Conservation (phyloP, 2,329 filamentous ascomycete species). For the Penicillium sp. region DNA sequence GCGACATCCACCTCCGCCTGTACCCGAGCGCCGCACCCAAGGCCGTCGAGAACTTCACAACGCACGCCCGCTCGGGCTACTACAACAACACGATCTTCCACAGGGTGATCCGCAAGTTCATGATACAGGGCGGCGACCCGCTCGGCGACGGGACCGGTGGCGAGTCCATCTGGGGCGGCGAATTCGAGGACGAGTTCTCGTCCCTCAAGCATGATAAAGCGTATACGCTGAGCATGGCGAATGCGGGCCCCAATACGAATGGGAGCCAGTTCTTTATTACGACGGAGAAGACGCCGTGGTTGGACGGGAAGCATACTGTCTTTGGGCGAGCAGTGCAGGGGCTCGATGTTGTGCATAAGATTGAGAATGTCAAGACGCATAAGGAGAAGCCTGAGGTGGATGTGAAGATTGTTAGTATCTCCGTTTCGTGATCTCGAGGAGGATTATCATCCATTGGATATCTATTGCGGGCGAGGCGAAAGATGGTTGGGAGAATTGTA, state of each 20-base stretch:
- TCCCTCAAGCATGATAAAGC: slow-evolving; percentile 91
- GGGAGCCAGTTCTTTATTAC: slow-evolving; percentile 98
- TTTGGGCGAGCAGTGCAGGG: slow-evolving; percentile 91
- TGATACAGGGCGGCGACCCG: slow-evolving; percentile 89
- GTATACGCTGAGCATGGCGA: slow-evolving; percentile 97
- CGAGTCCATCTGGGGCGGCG: slow-evolving; percentile 89
- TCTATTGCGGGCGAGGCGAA: neutral
- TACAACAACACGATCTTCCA: slow-evolving; percentile 99
- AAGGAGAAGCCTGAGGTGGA: slow-evolving; percentile 96
- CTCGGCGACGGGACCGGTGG: slow-evolving; percentile 88
- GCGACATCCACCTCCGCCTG: slow-evolving; percentile 90
- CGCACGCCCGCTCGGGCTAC: slow-evolving; percentile 85
- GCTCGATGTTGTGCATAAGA: slow-evolving; percentile 92
- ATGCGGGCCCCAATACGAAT: slow-evolving; percentile 93
- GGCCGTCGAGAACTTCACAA: slow-evolving; percentile 96
- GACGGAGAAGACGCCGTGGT: slow-evolving; percentile 94
- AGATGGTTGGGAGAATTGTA: neutral
- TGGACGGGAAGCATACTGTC: slow-evolving; percentile 96
- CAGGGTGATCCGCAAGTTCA: slow-evolving; percentile 95
- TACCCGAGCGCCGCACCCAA: slow-evolving; percentile 94
- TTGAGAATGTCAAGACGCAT: slow-evolving; percentile 85
- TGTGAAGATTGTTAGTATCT: slow-evolving; percentile 93
- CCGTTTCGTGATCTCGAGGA: slow-evolving; percentile 27
- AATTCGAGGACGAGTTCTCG: slow-evolving; percentile 94
- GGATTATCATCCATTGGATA: neutral